Evolutionary conservation across 1,139 yeast species (phyloP).

Genomic region (Diutina pseudorugosa): DNA sequence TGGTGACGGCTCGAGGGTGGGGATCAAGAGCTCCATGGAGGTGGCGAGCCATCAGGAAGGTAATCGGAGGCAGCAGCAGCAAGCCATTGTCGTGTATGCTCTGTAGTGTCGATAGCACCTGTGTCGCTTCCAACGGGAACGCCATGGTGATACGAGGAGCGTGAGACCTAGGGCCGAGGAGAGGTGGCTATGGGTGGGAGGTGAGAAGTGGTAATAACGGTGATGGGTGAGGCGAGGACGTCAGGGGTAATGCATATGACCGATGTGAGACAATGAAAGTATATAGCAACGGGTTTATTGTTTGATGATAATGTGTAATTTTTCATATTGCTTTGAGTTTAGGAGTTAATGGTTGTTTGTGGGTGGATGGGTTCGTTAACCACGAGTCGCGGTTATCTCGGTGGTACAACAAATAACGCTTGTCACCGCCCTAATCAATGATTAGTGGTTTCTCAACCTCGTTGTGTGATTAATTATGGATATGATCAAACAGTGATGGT

Average conservation of each 20-base stretch:
- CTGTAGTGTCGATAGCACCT: not conserved
- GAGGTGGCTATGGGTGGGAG: not conserved
- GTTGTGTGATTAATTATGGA: no score
- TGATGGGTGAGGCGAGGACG: not conserved
- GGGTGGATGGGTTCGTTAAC: no score
- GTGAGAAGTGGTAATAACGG: not conserved
- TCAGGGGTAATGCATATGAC: not conserved
- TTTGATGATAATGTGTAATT: no score
- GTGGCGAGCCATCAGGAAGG: slow-evolving; percentile 1
- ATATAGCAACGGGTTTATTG: no score
- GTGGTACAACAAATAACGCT: no score
- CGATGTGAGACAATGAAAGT: no score
- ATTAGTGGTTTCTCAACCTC: no score
- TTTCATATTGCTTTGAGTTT: no score
- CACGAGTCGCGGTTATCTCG: no score
- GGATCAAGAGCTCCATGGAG: not conserved
- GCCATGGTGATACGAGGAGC: not conserved
- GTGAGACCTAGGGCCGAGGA: not conserved
- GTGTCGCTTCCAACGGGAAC: slow-evolving; percentile 1
- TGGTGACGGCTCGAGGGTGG: not conserved
- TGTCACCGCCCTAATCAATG: no score
- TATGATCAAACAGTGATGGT: no score
- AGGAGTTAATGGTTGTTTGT: no score
- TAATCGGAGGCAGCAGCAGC: not conserved
- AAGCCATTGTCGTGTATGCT: not conserved